phyloP scores from a whole-genome alignment of 352 stramenopile species.

The Phytophthora pisi region DNA sequence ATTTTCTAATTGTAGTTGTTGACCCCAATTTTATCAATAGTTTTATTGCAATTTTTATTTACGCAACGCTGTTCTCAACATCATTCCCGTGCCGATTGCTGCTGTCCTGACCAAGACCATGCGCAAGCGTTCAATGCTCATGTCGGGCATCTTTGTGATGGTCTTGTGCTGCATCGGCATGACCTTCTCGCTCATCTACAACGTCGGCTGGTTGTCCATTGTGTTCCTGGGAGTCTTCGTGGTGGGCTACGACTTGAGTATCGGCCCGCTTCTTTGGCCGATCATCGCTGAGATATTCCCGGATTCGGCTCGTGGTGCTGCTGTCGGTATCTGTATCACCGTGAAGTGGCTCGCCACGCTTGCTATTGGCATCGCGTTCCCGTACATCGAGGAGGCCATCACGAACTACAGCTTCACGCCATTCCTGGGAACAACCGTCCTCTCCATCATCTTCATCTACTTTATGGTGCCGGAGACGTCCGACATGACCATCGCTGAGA shows the following conservation, averaged over 20 bases:
- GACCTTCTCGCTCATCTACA: conserved; percentile 44
- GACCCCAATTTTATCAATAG: too few species aligned
- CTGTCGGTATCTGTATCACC: conserved; percentile 47
- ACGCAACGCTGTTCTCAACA: too few species aligned
- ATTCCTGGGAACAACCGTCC: conserved; percentile 47
- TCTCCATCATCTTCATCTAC: conserved; percentile 48
- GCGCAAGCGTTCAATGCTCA: conserved; percentile 49
- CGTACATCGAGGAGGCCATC: conserved; percentile 56
- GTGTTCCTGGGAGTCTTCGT: conserved; percentile 53
- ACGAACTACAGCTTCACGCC: conserved; percentile 53
- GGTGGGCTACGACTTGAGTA: conserved; percentile 51
- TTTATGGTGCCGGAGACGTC: conserved; percentile 65
- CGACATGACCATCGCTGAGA: conserved; percentile 65
- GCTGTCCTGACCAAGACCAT: conserved; percentile 36
- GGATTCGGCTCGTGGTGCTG: conserved; percentile 49
- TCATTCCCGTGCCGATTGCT: conserved; percentile 45
- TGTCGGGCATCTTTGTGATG: conserved; percentile 49
- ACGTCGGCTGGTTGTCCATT: conserved; percentile 45
- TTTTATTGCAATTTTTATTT: too few species aligned
- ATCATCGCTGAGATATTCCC: conserved; percentile 61
- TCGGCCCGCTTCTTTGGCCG: conserved; percentile 62
- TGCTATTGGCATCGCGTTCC: conserved; percentile 53
- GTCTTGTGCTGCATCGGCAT: conserved; percentile 45
- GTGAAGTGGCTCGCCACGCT: conserved; percentile 60
- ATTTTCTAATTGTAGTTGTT: too few species aligned